Base-by-base conservation (phyloP, 139 green algal species). In the Yamagishiella unicocca region DNA sequence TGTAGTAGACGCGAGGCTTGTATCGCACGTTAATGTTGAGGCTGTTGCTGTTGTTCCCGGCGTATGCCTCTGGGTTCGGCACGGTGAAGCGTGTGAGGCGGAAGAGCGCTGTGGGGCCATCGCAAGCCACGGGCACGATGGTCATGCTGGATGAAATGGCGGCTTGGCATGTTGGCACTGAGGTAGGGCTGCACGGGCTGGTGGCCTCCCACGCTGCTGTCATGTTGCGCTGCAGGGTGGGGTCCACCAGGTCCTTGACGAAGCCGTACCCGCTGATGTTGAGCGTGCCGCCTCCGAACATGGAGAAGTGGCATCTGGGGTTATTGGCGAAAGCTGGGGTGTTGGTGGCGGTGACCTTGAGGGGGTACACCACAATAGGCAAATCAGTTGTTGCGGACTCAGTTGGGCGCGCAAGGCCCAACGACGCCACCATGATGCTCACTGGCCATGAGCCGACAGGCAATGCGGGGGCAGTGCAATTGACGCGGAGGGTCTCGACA, bases 371-470 rank as follows among this genome's bases (percentile, higher is more conserved):
- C 55, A 85, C 58, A 5, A 50, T 43, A 0, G 78, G 78, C n/a
- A 76, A 29, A 31, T 76, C 78, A 6, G 27, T 35, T 31, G 29
- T 22, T 0, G 19, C 40, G 42, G 61, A 24, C 27, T 21, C 27
- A 2, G 64, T n/a, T 43, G 82, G 35, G 33, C 82, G 82, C 3
- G 79, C 50, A 17, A 54, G 27, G 79, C 87, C 87, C 2, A 70
- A 67, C 54, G 78, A 67, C 3, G 31, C 21, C 24, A 87, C 87
- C n/a, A 78, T 37, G 27, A 90, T 37, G 31, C 7, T 37, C 22
- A 90, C 80, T 6, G 58, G 17, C 72, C 73, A 90, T 25, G 17
- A 43, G 24, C 87, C 87, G 1, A 46, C 80, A 1, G 72, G 72
- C 61, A 85, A 40, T 12, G 31, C 29, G 8, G 87, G 87, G 10